A percentile compares a stretch with the other conserved stretches of the same genome.
phyloP scores from a whole-genome alignment of 345 rosid species.

The Bruguiera parviflora region DNA sequence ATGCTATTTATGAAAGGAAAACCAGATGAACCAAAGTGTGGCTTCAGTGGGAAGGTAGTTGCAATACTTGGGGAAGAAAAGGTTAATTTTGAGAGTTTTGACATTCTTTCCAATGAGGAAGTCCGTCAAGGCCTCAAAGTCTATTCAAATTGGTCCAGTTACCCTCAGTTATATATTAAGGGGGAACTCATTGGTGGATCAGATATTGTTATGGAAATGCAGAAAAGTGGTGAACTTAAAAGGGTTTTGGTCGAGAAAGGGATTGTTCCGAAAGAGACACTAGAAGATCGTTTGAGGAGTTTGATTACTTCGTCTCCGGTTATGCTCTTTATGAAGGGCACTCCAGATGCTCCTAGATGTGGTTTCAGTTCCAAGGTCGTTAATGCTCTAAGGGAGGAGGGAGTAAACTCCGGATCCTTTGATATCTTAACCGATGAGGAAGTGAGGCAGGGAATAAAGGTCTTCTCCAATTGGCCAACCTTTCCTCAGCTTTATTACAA shows the following conservation, averaged over 20 bases:
- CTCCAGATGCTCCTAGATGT: conserved; percentile 78
- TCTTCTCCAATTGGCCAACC: conserved; percentile 94
- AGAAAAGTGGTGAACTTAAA: conserved; percentile 84
- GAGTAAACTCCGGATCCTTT: conserved; percentile 67
- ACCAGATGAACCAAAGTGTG: conserved; percentile 85
- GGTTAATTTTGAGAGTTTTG: conserved; percentile 68
- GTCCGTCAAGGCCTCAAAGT: conserved; percentile 92
- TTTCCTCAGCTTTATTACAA: conserved; percentile 91
- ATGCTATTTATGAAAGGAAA: conserved; percentile 95
- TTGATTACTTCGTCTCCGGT: conserved; percentile 62
- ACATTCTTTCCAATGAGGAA: conserved; percentile 73
- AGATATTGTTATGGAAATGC: conserved; percentile 89
- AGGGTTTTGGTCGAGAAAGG: conserved; percentile 64
- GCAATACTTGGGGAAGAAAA: conserved; percentile 76
- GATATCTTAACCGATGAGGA: conserved; percentile 80
- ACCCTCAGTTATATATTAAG: conserved; percentile 79
- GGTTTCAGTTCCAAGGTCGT: conserved; percentile 97
- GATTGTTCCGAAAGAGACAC: conserved; percentile 39
- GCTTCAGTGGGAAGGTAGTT: conserved; percentile 87
- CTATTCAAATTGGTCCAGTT: conserved; percentile 95
- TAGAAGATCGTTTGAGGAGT: conserved; percentile 61
- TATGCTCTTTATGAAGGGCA: conserved; percentile 97
- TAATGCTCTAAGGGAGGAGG: conserved; percentile 66
- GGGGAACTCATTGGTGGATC: conserved; percentile 91
- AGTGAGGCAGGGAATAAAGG: conserved; percentile 89